phyloP scores from a whole-genome alignment of 805 yeast species.

The Yarrowia hollandica region DNA sequence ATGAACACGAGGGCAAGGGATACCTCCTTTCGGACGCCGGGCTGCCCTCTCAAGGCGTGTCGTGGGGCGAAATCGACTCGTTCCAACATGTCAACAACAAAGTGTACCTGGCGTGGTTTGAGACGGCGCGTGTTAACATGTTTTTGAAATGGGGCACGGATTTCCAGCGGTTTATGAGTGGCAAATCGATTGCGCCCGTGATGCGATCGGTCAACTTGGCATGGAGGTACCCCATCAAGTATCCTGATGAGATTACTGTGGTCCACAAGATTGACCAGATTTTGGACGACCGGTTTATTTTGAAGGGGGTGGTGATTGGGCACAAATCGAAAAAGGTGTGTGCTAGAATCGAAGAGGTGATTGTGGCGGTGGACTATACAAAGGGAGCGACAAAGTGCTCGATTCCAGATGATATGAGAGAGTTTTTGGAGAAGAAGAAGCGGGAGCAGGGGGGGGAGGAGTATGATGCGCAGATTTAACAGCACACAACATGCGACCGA shows the following conservation, averaged over 20 bases:
- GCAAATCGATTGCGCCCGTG: constrained; percentile 34
- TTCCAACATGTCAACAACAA: constrained; percentile 38
- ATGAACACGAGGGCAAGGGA: constrained; percentile 18
- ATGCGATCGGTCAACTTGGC: constrained; percentile 35
- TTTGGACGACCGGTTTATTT: constrained; percentile 33
- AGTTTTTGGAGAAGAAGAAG: constrained; percentile 29
- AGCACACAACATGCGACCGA: too few species aligned
- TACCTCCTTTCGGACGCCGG: constrained; percentile 23
- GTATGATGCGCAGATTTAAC: constrained; percentile 6
- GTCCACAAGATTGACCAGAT: constrained; percentile 32
- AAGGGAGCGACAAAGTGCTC: constrained; percentile 33
- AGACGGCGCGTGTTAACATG: constrained; percentile 30
- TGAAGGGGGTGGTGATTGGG: constrained; percentile 35
- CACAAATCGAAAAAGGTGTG: constrained; percentile 35
- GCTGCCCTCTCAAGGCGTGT: constrained; percentile 29
- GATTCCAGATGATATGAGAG: constrained; percentile 32
- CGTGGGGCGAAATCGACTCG: constrained; percentile 35
- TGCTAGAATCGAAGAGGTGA: constrained; percentile 34
- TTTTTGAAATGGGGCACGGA: constrained; percentile 32
- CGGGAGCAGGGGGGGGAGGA: neutral
- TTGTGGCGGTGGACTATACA: constrained; percentile 35
- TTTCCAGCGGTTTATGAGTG: constrained; percentile 31
- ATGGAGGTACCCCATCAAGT: constrained; percentile 36
- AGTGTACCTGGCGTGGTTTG: constrained; percentile 36
- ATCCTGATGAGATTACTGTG: constrained; percentile 35